Percentiles rank a stretch among this genome's conserved stretches.
These are phyloP conservation scores for Lactarius indigo DNA, from an alignment of 768 basidiomycete genomes.

Conservation along the genomic window DNA sequence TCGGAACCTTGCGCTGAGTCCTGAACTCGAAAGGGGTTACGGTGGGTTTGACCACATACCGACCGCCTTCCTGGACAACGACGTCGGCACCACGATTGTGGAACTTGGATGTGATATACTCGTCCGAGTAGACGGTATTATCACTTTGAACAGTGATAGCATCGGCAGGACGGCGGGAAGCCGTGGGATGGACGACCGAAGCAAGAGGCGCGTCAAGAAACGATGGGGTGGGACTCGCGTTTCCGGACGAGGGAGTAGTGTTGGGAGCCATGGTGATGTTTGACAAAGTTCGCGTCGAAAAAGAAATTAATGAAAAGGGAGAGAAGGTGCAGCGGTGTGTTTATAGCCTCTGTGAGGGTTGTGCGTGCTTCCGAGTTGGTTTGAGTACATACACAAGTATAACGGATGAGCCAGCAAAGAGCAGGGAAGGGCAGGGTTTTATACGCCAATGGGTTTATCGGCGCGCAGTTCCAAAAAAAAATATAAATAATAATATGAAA, in stretches of 20 bases:
- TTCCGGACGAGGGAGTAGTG: constrained; percentile 52
- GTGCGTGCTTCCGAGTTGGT: constrained; percentile 87
- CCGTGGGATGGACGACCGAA: constrained; percentile 78
- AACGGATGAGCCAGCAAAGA: neutral
- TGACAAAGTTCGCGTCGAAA: constrained; percentile 30
- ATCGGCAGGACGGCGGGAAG: constrained; percentile 66
- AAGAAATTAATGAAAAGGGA: constrained; percentile 36
- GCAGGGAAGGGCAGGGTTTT: neutral
- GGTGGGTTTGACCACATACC: constrained; percentile 76
- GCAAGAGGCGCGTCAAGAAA: constrained; percentile 66
- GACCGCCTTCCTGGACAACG: constrained; percentile 58
- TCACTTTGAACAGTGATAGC: constrained; percentile 78
- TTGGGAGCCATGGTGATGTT: constrained; percentile 46
- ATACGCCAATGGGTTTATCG: constrained; percentile 4
- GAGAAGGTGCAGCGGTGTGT: constrained; percentile 71
- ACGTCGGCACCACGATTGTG: constrained; percentile 75
- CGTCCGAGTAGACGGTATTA: constrained; percentile 76
- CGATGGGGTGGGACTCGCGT: constrained; percentile 55
- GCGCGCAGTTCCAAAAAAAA: neutral
- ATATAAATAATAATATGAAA: constrained; percentile 1
- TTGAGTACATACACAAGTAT: constrained; percentile 87
- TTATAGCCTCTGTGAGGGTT: constrained; percentile 85
- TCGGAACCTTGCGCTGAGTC: constrained; percentile 79
- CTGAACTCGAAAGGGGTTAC: constrained; percentile 85
- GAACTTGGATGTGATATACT: constrained; percentile 80